A percentile compares a stretch with the other conserved stretches of the same genome.
These are phyloP conservation scores for Stropharia rugosoannulata DNA, from an alignment of 768 basidiomycete species.

Conservation along the genomic window DNA sequence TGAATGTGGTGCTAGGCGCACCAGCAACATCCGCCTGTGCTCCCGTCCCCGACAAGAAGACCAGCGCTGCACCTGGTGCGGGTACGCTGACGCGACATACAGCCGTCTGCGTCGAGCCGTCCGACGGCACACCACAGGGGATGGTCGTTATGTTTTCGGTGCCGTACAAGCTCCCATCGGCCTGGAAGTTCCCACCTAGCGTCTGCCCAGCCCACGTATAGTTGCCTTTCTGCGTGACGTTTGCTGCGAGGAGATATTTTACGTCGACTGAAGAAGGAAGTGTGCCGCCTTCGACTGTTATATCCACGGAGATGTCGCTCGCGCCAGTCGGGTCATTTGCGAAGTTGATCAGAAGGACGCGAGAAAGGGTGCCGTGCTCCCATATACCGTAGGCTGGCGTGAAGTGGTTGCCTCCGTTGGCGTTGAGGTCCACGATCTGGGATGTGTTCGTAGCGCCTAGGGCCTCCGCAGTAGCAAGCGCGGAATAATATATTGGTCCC, in stretches of 20 bases:
- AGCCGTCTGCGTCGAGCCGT: conserved; percentile 22
- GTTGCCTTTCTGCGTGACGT: conserved; percentile 52
- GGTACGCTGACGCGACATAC: conserved; percentile 62
- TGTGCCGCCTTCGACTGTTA: conserved; percentile 45
- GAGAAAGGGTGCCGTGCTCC: conserved; percentile 58
- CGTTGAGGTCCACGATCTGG: conserved; percentile 63
- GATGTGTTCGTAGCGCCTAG: conserved; percentile 60
- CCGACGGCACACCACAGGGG: conserved; percentile 36
- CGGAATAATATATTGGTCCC: conserved; percentile 75
- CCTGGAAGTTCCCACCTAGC: conserved; percentile 55
- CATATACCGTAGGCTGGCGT: conserved; percentile 76
- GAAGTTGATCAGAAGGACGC: conserved; percentile 74
- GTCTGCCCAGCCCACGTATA: conserved; percentile 68
- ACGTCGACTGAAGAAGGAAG: conserved; percentile 50
- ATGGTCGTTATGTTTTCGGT: conserved; percentile 49
- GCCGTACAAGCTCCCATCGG: conserved; percentile 65
- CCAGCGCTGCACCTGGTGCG: conserved; percentile 68
- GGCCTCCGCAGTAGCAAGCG: conserved; percentile 67
- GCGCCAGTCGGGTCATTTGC: conserved; percentile 59
- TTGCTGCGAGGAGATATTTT: conserved; percentile 54
- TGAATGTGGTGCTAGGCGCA: conserved; percentile 40
- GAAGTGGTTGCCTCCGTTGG: conserved; percentile 48
- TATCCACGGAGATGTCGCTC: conserved; percentile 50
- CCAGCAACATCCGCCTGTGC: conserved; percentile 35
- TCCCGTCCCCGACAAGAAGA: conserved; percentile 52